Percentiles rank a stretch among this genome's conserved stretches.
phyloP scores from a whole-genome alignment of 2,329 filamentous ascomycete genomes.

The Truncatella angustata region DNA sequence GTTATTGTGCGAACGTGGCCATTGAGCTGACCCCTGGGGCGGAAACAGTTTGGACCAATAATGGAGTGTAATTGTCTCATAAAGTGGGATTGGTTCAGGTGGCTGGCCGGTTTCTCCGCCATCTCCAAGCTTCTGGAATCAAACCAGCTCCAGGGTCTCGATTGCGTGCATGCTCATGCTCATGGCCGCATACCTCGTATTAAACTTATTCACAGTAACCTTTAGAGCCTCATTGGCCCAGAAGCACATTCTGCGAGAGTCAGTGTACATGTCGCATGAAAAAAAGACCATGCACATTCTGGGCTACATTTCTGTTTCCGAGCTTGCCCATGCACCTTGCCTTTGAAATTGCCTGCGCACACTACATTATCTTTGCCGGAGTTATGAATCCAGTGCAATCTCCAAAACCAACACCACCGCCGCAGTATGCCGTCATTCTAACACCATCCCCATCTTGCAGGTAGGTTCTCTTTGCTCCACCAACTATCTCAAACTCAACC shows the following conservation, averaged over 20 bases:
- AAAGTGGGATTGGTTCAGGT: background rate
- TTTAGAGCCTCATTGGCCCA: too few relatives aligned
- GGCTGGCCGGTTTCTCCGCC: background rate
- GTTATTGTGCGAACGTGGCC: slow-evolving; percentile 15
- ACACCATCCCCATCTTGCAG: slow-evolving; percentile 40
- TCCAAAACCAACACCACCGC: slow-evolving; percentile 40
- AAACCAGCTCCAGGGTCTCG: background rate
- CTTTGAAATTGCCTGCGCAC: too few relatives aligned
- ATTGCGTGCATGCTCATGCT: too few relatives aligned
- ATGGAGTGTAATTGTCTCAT: background rate
- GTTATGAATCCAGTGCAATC: slow-evolving; percentile 27
- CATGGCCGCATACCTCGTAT: too few relatives aligned
- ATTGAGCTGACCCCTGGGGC: slow-evolving; percentile 8
- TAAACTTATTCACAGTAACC: too few relatives aligned
- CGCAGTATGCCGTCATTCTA: slow-evolving; percentile 35
- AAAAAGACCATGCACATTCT: too few relatives aligned
- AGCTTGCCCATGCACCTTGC: too few relatives aligned
- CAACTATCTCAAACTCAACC: slow-evolving; percentile 22
- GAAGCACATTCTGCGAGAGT: too few relatives aligned
- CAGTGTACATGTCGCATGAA: too few relatives aligned
- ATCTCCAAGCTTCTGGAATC: slow-evolving; percentile 1
- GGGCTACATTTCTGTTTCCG: too few relatives aligned
- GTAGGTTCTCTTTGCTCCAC: slow-evolving; percentile 31
- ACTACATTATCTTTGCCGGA: slow-evolving; percentile 15
- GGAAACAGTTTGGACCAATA: background rate